Percentiles rank a stretch among this genome's conserved stretches.
phyloP scores from a whole-genome alignment of 1,139 yeast genomes.

The Geotrichum aggregatum region DNA sequence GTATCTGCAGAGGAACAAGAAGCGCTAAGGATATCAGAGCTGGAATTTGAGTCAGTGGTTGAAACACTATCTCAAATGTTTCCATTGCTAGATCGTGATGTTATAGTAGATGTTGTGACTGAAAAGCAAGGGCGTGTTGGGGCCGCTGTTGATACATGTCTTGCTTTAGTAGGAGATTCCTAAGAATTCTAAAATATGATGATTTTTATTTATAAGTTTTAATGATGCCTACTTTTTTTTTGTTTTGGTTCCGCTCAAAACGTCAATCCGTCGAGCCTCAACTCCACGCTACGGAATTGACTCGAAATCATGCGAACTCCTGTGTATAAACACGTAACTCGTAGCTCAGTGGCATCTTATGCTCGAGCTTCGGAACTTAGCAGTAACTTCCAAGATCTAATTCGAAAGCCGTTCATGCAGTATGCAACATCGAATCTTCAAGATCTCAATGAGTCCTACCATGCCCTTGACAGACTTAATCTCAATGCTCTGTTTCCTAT shows the following conservation, averaged over 20 bases:
- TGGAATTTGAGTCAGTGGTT: conserved; percentile 44
- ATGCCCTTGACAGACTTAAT: not conserved
- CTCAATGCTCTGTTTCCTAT: not conserved
- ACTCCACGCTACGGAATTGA: not conserved
- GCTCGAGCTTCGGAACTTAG: not conserved
- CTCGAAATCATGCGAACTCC: not conserved
- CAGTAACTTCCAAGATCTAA: not conserved
- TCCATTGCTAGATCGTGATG: conserved; percentile 64
- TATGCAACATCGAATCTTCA: not conserved
- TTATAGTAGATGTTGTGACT: conserved; percentile 65
- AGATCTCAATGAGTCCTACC: not conserved
- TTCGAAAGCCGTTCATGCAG: not conserved
- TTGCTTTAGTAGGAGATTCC: conserved; percentile 30
- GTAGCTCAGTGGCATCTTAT: not conserved
- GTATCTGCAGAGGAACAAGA: conserved; percentile 41
- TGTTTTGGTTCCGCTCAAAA: not conserved
- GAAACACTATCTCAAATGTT: conserved; percentile 63
- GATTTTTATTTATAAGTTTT: not conserved
- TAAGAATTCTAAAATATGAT: not conserved
- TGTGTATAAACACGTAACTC: not conserved
- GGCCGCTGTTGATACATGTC: conserved; percentile 65
- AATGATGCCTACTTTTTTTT: not conserved
- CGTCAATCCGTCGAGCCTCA: not conserved
- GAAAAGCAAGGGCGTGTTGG: conserved; percentile 70
- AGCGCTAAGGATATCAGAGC: conserved; percentile 37